Base-by-base conservation (phyloP, 2,329 filamentous ascomycete genomes). In the Fusarium begoniae region DNA sequence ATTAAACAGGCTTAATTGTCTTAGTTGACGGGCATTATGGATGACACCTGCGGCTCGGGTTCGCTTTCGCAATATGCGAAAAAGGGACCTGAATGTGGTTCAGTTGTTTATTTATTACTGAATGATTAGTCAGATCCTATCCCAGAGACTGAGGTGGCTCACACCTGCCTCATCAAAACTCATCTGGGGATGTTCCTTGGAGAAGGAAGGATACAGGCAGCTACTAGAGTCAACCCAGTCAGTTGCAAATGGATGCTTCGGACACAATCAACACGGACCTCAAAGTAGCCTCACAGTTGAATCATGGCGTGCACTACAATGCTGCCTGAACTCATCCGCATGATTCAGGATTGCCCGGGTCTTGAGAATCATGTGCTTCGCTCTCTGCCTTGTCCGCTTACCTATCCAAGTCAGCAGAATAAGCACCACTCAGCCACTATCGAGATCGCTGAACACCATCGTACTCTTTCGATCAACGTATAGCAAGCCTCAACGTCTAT, bases 211-310 rank as follows among this genome's bases (percentile, higher is more conserved):
- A 64, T 22, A 58, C 30, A 37, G 41, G 37, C 30, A 47, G 26
- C n/a, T n/a, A 41, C 37, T 30, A 47, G 45, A 57, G 37, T n/a
- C 51, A 44, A 61, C 18, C 37, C 60, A 44, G 35, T 17, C 48
- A 35, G 30, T 20, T 41, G 43, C 32, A 14, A 32, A 56, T 48
- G 45, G 20, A 30, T 48, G 56, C 30, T 50, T 40, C 24, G 38
- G 41, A 37, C n/a, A 41, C 51, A 62, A 26, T 40, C 43, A 56
- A 63, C 70, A 60, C 62, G 57, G 62, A 28, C 66, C 61, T 59
- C 24, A 24, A 38, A 44, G 63, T 62, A 74, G 70, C 54, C 57
- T 73, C 70, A 43, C 44, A 45, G 41, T 51, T 56, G 24, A 51
- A 45, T 56, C 24, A 30, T n/a, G 26, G 28, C 32, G 53, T 41